These are phyloP conservation scores for Colletotrichum cordylinicola DNA, from an alignment of 2,329 filamentous ascomycete genomes.

Conservation along the genomic window DNA sequence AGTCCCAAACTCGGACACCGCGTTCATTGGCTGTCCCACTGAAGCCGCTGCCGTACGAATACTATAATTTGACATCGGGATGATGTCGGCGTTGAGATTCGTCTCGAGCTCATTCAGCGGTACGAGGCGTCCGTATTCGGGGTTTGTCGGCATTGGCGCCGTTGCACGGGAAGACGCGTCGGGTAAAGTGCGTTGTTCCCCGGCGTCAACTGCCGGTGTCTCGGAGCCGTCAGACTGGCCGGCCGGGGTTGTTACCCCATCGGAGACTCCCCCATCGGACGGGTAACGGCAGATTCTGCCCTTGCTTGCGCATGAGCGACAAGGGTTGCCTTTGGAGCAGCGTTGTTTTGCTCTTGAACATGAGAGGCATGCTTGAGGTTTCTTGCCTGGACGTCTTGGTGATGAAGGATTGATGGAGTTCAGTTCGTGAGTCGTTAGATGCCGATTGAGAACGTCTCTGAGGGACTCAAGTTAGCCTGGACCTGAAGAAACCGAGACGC, in stretches of 20 bases:
- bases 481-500: accelerated
- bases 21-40: accelerated
- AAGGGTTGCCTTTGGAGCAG: not conserved
- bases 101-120: accelerated
- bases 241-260: not conserved
- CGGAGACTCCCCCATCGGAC: not conserved
- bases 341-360: not conserved
- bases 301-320: not conserved
- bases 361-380: not conserved
- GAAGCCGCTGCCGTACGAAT: accelerated
- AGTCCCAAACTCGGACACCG: not conserved
- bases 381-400: not conserved
- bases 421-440: not conserved
- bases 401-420: not conserved
- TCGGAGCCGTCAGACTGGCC: not conserved
- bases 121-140: not conserved
- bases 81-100: not conserved
- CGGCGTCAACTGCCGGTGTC: not conserved
- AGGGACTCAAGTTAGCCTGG: not conserved
- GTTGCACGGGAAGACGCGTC: not conserved
- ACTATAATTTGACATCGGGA: not conserved
- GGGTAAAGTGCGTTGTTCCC: not conserved
- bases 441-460: not conserved
- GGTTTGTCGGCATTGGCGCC: not conserved
- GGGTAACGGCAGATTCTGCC: not conserved